phyloP scores from a whole-genome alignment of 306 rosid species.

The Ormosia emarginata region DNA sequence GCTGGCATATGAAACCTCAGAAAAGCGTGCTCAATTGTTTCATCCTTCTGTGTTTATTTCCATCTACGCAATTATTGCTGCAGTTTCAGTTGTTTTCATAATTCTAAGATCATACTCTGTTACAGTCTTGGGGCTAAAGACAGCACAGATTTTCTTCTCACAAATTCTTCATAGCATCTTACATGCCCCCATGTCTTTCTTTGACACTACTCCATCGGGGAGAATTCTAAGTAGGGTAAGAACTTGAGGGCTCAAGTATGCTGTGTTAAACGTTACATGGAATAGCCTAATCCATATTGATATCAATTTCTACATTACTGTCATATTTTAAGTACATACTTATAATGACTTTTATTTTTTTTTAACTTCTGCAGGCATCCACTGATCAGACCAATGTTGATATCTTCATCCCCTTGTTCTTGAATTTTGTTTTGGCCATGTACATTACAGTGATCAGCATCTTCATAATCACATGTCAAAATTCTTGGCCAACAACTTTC shows the following conservation, averaged over 20 bases:
- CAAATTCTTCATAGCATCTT: slow-evolving; percentile 74
- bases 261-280: background rate
- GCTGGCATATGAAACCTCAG: slow-evolving; percentile 87
- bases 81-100: slow-evolving; percentile 43
- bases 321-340: background rate
- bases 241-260: background rate
- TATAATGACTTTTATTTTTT: background rate
- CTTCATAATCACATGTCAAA: slow-evolving; percentile 67
- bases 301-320: background rate
- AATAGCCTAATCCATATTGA: background rate
- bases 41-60: slow-evolving; percentile 57
- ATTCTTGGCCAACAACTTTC: slow-evolving; percentile 94
- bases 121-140: slow-evolving; percentile 63
- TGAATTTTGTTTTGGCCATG: slow-evolving; percentile 56
- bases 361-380: slow-evolving; percentile 61
- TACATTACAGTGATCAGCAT: slow-evolving; percentile 69
- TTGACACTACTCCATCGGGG: slow-evolving; percentile 97
- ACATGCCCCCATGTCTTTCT: slow-evolving; percentile 98
- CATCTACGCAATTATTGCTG: slow-evolving; percentile 51
- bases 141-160: slow-evolving; percentile 71
- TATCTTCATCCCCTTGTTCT: slow-evolving; percentile 62
- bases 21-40: slow-evolving; percentile 49
- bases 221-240: slow-evolving; percentile 92
- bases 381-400: slow-evolving; percentile 90
- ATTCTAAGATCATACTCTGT: slow-evolving; percentile 44